Base-by-base conservation (phyloP, 352 stramenopile species). In the Saprolegnia diclina region DNA sequence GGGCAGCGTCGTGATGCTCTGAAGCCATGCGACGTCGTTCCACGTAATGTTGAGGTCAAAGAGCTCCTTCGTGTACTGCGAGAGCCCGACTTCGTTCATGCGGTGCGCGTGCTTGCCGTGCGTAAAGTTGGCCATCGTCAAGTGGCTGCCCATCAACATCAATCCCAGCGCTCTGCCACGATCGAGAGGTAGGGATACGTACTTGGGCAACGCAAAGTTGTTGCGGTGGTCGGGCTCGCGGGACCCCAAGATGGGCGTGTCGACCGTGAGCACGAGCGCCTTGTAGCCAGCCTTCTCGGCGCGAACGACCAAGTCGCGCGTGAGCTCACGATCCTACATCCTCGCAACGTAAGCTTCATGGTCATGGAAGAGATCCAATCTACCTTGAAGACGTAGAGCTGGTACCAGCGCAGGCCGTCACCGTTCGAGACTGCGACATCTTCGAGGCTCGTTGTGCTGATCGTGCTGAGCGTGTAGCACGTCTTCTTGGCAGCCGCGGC, bases 311-410 rank as follows among this genome's bases (percentile, higher is more conserved):
- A 98, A 91, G 46, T 96, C 84, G 40, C 86, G 89, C 10, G 97
- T 97, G 48, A 98, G 83, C 67, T 98, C 81, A 64, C 86, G 73
- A 72, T 94, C 83, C 82, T 97, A 87, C n/a, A 22, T 21, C 57
- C 13, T 55, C 71, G 11, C 32, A 22, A 42, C 55, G 13, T 66
- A 13, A 40, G 19, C 21, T 18, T 52, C 21, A 10, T 18, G 19
- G n/a, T 6, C 11, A 32, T 4, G 14, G 26, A 3, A 14, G 1
- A 18, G 42, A 63, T 1, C 21, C 48, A 19, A 79, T 74, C 45
- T 71, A 87, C 81, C 70, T 96, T 96, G 80, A 97, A 98, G n/a
- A 98, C 92, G 75, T 98, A 98, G 40, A 98, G 82, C 72, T 98
- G 95, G 74, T 95, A 71, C 55, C 65, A 71, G 14, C 52, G 65